A percentile compares a stretch with the other conserved stretches of the same genome.
Evolutionary conservation across 2,329 filamentous ascomycete genomes (phyloP).

Genomic region (Basipetospora chlamydospora): DNA sequence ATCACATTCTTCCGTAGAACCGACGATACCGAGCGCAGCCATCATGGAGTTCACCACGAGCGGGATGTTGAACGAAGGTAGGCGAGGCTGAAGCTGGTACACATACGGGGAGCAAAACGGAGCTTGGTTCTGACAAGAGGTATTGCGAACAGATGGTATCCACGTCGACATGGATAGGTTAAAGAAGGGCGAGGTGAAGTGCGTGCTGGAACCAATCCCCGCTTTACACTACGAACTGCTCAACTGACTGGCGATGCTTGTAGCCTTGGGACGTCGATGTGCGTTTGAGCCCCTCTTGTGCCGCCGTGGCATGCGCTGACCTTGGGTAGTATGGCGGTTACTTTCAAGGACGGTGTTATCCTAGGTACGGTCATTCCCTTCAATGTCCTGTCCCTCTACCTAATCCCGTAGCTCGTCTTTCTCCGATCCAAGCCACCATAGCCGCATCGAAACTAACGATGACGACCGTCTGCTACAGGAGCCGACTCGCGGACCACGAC

Average conservation of each 20-base stretch:
- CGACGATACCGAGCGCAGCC: background rate
- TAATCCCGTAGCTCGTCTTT: too few relatives aligned
- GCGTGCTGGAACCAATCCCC: too few relatives aligned
- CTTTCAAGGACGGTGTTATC: conserved; percentile 97
- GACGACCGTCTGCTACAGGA: too few relatives aligned
- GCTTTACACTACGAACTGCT: too few relatives aligned
- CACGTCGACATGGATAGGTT: conserved; percentile 97
- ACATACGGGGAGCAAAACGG: too few relatives aligned
- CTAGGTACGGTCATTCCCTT: conserved; percentile 39
- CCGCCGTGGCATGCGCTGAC: conserved; percentile 15
- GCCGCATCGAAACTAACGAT: too few relatives aligned
- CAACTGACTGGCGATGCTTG: too few relatives aligned
- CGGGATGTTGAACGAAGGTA: conserved; percentile 51
- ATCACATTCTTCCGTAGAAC: too few relatives aligned
- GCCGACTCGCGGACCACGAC: conserved; percentile 97
- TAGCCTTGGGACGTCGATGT: conserved; percentile 96
- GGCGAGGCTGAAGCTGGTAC: conserved; percentile 8
- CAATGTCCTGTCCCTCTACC: too few relatives aligned
- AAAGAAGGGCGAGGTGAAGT: conserved; percentile 99
- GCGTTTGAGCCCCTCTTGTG: conserved; percentile 22
- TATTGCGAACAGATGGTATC: conserved; percentile 67
- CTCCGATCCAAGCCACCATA: too few relatives aligned
- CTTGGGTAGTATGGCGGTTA: conserved; percentile 76
- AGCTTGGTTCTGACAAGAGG: conserved; percentile 12
- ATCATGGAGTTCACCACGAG: conserved; percentile 49